phyloP scores from a whole-genome alignment of 371 early-diverging fungal species.

The Blakeslea trispora region DNA sequence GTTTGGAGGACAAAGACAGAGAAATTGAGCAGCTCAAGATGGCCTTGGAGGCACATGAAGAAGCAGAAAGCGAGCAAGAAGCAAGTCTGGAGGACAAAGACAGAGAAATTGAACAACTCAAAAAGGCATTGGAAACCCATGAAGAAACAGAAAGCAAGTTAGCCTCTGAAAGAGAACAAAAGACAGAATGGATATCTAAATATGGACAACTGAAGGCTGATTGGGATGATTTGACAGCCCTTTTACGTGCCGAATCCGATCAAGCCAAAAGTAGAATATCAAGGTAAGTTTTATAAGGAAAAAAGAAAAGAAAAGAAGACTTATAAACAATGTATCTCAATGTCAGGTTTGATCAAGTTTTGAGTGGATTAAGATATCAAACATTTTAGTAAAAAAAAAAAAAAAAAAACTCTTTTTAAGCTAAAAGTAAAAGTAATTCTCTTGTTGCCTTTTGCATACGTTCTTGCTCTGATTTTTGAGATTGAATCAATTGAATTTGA shows the following conservation, averaged over 20 bases:
- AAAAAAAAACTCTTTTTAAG: conserved; percentile 7
- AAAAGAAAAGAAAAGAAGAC: too few species aligned
- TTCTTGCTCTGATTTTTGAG: conserved; percentile 14
- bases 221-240: conserved; percentile 24
- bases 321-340: too few species aligned
- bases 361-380: conserved; percentile 15
- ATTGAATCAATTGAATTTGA: conserved; percentile 17
- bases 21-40: conserved; percentile 17
- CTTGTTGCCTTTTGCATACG: conserved; percentile 27
- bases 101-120: conserved; percentile 14
- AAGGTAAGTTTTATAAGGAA: too few species aligned
- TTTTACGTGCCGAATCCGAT: conserved; percentile 27
- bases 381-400: not conserved
- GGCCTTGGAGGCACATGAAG: conserved; percentile 14
- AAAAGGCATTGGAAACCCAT: conserved; percentile 12
- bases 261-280: conserved; percentile 29
- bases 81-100: not conserved
- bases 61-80: not conserved
- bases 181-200: conserved; percentile 14
- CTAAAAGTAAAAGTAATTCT: conserved; percentile 22
- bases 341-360: conserved; percentile 28
- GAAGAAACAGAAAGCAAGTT: conserved; percentile 11
- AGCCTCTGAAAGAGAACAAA: conserved; percentile 8
- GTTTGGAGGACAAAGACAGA: not conserved
- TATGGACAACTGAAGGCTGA: conserved; percentile 29